Percentiles rank a stretch among this genome's conserved stretches.
These are phyloP conservation scores for Encephalitozoon romaleae DNA, from an alignment of 371 early-diverging fungal genomes.

Conservation along the genomic window DNA sequence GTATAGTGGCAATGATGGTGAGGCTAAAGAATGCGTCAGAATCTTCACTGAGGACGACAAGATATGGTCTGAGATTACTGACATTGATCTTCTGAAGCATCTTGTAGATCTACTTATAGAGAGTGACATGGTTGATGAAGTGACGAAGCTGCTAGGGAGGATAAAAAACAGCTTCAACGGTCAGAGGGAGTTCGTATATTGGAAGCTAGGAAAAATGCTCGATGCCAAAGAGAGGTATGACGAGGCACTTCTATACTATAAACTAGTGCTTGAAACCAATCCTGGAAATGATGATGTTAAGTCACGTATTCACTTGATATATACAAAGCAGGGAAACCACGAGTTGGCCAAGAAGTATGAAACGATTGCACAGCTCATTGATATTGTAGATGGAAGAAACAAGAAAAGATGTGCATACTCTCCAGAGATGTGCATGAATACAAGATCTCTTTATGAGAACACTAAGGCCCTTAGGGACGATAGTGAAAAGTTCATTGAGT, in stretches of 20 bases:
- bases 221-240: background rate
- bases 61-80: background rate
- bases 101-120: background rate
- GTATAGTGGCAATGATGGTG: background rate
- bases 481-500: background rate
- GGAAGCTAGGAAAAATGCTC: conserved; percentile 19
- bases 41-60: background rate
- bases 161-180: conserved; percentile 8
- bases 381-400: conserved; percentile 36
- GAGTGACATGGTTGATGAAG: conserved; percentile 6
- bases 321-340: conserved; percentile 48
- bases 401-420: conserved; percentile 27
- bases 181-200: conserved; percentile 21
- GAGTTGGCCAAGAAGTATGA: conserved; percentile 54
- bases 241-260: conserved; percentile 36
- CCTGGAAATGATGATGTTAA: conserved; percentile 41
- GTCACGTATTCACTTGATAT: conserved; percentile 52
- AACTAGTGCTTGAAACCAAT: conserved; percentile 38
- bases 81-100: background rate
- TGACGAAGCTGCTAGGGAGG: conserved; percentile 11
- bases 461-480: background rate
- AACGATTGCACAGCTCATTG: conserved; percentile 36
- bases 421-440: conserved; percentile 29
- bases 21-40: background rate
- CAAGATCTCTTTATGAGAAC: conserved; percentile 22